Conservation (phyloP, 495 filamentous ascomycete species). For the Tirmania nivea region DNA sequence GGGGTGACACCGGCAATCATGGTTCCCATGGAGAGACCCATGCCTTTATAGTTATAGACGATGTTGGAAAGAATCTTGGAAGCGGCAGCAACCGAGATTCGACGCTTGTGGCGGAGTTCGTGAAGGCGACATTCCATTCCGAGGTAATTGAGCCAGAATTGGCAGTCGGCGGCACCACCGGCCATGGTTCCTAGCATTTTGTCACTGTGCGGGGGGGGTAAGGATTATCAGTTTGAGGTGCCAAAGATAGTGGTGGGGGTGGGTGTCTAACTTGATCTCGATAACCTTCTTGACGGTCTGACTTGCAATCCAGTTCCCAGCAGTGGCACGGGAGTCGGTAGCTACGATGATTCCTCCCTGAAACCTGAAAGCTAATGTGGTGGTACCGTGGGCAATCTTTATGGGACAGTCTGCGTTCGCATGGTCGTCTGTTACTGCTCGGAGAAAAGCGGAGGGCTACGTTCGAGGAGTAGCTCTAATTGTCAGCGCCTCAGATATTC, state of each 20-base stretch:
- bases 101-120: conserved; percentile 96
- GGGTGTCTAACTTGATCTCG: conserved; percentile 49
- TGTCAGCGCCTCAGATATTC: neutral
- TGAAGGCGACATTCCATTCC: conserved; percentile 98
- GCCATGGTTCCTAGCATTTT: conserved; percentile 91
- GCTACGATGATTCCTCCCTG: conserved; percentile 95
- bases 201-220: conserved; percentile 6
- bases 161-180: conserved; percentile 94
- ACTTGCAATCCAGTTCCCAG: conserved; percentile 95
- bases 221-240: neutral
- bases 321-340: conserved; percentile 88
- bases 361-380: conserved; percentile 94
- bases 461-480: conserved; percentile 1
- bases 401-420: conserved; percentile 91
- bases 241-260: neutral
- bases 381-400: conserved; percentile 97
- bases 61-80: conserved; percentile 97
- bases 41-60: conserved; percentile 94
- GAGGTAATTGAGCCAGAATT: conserved; percentile 97
- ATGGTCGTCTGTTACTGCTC: conserved; percentile 89
- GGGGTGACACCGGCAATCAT: conserved; percentile 97
- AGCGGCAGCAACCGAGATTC: conserved; percentile 89
- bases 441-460: conserved; percentile 75
- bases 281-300: conserved; percentile 99
- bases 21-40: conserved; percentile 93